Base-by-base conservation (phyloP, 768 basidiomycete genomes). In the Cyathus striatus region DNA sequence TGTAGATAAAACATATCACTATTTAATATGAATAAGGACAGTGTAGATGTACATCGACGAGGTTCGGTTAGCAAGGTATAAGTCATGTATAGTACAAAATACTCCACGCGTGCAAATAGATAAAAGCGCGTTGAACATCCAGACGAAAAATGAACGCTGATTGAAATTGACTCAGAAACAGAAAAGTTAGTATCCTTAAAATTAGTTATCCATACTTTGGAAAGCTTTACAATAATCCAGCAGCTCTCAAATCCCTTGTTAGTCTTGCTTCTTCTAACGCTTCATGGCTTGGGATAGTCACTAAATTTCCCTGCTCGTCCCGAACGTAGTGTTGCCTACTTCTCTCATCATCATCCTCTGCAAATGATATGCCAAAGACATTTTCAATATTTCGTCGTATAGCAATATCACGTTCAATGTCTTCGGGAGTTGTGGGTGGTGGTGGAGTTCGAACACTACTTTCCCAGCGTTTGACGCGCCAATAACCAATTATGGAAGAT, bases 381-480 rank as follows among this genome's bases (percentile, higher is more conserved):
- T 49, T 58, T 45, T 74, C 74, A 27, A 85, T 57, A 45, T 75
- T 72, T 23, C 69, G 69, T 23, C 78, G 67, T 14, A 79, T 67
- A 9, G 66, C 62, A 18, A 69, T 56, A 40, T 84, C 82, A 39
- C 70, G 68, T 46, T 76, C 75, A 12, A 72, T 53, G 33, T 75
- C 76, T 46, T 76, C 76, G 0, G 65, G 48, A 6, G 71, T 68
- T 24, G 65, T 50, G 2, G 72, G 64, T 14, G 52, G 39, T 49
- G 38, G 67, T 49, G 55, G 57, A 5, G 71, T 61, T 22, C 83
- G 79, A 42, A 91, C 73, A 6, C 82, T 82, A 36, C 68, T 59
- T 57, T 91, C 89, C 86, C 88, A 92, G 41, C 83, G 83, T 56
- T 91, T 91, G 38, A 90, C 73, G 47, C 89, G 82, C 78, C 83